phyloP scores from a whole-genome alignment of 306 rosid genomes.

The Arachis hypogaea region DNA sequence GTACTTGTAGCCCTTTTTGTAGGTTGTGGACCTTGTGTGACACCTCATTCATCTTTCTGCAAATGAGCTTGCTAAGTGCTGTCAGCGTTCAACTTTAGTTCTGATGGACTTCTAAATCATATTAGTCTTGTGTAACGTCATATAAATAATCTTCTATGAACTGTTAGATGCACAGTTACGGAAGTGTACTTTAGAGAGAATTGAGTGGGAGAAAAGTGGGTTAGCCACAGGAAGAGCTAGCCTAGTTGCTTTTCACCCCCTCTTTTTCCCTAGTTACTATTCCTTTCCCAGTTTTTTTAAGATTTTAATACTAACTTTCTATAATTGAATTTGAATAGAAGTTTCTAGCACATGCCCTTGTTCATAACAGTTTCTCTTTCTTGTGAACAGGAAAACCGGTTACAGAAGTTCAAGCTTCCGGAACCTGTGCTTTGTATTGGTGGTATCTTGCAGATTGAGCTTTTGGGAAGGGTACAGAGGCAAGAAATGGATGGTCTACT shows the following conservation, averaged over 20 bases:
- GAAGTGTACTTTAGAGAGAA: background rate
- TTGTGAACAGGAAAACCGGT: conserved; percentile 54
- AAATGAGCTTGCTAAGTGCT: background rate
- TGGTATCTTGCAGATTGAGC: conserved; percentile 87
- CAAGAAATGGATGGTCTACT: conserved; percentile 81
- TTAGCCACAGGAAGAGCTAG: background rate
- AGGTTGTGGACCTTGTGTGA: background rate
- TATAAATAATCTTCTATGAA: background rate
- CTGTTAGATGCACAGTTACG: background rate
- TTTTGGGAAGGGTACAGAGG: conserved; percentile 86
- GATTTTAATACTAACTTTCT: too few relatives aligned
- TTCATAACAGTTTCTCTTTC: conserved; percentile 26
- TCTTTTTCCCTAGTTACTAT: background rate
- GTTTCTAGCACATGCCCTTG: conserved; percentile 2
- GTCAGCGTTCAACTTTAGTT: background rate
- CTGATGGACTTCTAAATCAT: background rate
- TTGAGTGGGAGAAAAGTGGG: background rate
- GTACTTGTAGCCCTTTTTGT: background rate
- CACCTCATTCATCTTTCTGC: background rate
- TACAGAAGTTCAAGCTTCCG: conserved; percentile 85
- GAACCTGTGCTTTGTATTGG: conserved; percentile 94
- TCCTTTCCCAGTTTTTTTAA: background rate
- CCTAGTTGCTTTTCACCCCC: background rate
- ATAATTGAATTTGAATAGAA: background rate
- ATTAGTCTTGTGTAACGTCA: background rate